phyloP scores from a whole-genome alignment of 371 early-diverging fungal genomes.

The Entomophthora muscae region DNA sequence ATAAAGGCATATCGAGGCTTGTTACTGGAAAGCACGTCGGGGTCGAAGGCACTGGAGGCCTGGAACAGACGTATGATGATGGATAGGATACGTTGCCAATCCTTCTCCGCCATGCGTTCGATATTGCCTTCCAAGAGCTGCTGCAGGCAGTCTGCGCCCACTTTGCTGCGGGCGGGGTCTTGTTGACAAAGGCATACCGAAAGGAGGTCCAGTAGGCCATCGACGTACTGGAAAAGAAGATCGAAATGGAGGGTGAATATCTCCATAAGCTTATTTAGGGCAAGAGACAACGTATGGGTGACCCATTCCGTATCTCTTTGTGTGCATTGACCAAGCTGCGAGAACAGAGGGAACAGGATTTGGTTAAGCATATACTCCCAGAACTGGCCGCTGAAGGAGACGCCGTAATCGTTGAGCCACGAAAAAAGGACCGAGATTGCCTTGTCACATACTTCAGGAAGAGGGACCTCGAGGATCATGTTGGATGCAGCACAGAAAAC shows the following conservation, averaged over 20 bases:
- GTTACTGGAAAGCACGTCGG: neutral
- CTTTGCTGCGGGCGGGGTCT: slow-evolving; percentile 15
- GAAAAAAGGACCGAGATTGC: neutral
- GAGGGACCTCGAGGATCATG: neutral
- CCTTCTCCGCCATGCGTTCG: slow-evolving; percentile 33
- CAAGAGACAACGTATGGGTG: neutral
- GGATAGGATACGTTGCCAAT: slow-evolving; percentile 52
- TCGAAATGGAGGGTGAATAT: neutral
- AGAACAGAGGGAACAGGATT: neutral
- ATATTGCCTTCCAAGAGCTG: slow-evolving; percentile 68
- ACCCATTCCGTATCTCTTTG: neutral
- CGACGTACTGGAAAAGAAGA: neutral
- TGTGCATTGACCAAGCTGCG: neutral
- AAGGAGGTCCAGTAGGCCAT: neutral
- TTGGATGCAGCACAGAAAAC: neutral
- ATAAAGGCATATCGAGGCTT: neutral
- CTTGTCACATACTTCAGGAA: neutral
- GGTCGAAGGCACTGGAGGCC: neutral
- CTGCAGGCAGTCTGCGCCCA: slow-evolving; percentile 80
- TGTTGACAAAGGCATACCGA: neutral
- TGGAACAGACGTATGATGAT: slow-evolving; percentile 49
- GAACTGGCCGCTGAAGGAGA: neutral
- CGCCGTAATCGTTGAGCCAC: neutral
- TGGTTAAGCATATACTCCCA: neutral
- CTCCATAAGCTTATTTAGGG: neutral